Evolutionary conservation across 2,329 filamentous ascomycete species (phyloP).

Genomic region (Fusarium veterinarium): DNA sequence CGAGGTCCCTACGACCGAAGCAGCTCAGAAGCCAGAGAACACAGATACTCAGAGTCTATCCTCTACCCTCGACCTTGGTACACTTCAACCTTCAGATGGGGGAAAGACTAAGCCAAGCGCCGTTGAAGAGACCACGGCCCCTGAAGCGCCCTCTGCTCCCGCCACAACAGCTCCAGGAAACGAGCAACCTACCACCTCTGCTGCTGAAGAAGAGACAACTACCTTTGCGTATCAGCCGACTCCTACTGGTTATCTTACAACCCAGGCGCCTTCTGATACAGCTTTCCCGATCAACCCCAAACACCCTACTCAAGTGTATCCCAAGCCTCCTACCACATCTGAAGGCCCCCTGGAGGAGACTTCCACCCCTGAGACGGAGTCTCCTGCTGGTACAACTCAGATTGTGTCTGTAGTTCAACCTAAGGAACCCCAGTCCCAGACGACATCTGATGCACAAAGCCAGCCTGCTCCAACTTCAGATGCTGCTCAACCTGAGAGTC

Average conservation of each 20-base stretch:
- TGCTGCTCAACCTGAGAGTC: constrained; percentile 14
- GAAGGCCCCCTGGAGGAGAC: not conserved
- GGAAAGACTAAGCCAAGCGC: constrained; percentile 9
- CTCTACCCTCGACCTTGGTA: constrained; percentile 43
- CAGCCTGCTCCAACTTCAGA: constrained; percentile 24
- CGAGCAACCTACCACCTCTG: constrained; percentile 1
- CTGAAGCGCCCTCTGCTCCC: constrained; percentile 12
- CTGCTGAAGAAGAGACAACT: constrained; percentile 5
- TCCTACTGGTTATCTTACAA: constrained; percentile 14
- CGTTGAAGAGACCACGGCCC: constrained; percentile 21
- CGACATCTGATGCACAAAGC: constrained; percentile 15
- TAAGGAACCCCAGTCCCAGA: constrained; percentile 5
- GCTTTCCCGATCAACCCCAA: constrained; percentile 15
- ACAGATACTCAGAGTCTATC: constrained; percentile 7
- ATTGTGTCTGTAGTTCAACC: constrained; percentile 37
- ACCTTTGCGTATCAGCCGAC: constrained; percentile 12
- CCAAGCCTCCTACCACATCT: constrained; percentile 3
- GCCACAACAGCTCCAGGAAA: constrained; percentile 3
- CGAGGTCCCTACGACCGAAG: constrained; percentile 4
- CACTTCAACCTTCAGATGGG: constrained; percentile 30
- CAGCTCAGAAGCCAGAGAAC: constrained; percentile 18
- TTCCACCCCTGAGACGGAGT: constrained; percentile 4
- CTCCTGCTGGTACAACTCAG: constrained; percentile 20
- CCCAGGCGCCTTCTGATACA: constrained; percentile 11
- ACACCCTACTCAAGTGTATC: constrained; percentile 10